Evolutionary conservation across 1,284 basidiomycete species (phyloP).

Genomic region (Austroboletus rostrupii): DNA sequence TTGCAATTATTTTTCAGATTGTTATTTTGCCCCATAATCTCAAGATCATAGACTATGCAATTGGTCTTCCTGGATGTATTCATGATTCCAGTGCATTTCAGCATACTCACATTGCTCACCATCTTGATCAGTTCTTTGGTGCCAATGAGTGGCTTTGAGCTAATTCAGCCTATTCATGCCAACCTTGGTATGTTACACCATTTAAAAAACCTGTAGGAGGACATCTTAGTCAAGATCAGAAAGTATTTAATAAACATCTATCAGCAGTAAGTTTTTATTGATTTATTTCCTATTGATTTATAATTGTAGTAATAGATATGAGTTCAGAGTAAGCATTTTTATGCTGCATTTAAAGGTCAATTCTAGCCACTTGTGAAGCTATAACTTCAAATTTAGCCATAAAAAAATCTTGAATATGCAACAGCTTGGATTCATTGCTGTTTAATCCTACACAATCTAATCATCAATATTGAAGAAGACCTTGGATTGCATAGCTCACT

Average conservation of each 20-base stretch:
- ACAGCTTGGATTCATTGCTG: too few relatives aligned
- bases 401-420: too few relatives aligned
- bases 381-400: slow-evolving; percentile 6
- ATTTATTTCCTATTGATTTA: neutral
- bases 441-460: too few relatives aligned
- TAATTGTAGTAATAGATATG: slow-evolving; percentile 5
- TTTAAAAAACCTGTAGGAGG: neutral
- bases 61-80: neutral
- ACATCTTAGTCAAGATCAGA: neutral
- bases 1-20: neutral
- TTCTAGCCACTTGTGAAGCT: slow-evolving; percentile 16
- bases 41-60: neutral
- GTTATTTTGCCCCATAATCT: too few relatives aligned
- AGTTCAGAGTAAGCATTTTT: slow-evolving; percentile 14
- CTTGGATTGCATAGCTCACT: too few relatives aligned
- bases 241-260: neutral
- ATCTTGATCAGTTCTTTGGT: neutral
- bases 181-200: neutral
- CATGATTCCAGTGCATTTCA: neutral
- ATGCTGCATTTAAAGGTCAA: slow-evolving; percentile 10
- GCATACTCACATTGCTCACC: neutral
- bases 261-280: neutral
- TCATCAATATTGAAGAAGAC: too few relatives aligned
- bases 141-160: too few relatives aligned
- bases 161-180: neutral